A percentile compares a stretch with the other conserved stretches of the same genome.
phyloP scores from a whole-genome alignment of 108 stramenopile genomes.

The Pseudonitzschia pungens region DNA sequence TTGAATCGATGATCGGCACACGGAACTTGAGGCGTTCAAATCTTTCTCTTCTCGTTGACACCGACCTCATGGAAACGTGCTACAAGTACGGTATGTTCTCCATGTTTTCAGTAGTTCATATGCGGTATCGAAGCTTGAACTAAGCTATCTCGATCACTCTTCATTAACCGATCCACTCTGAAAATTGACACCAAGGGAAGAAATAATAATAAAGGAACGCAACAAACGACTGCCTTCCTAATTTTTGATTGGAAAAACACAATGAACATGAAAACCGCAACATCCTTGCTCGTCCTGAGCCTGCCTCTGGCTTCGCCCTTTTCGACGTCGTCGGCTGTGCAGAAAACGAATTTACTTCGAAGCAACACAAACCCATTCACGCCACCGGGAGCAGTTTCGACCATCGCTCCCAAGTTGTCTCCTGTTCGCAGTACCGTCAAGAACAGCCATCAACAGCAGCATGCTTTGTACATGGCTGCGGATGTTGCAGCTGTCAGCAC shows the following conservation, averaged over 20 bases:
- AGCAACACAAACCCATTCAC: neutral
- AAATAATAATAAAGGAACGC: too few relatives aligned
- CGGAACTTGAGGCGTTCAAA: too few relatives aligned
- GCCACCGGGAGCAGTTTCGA: neutral
- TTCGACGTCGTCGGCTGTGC: slow-evolving; percentile 9
- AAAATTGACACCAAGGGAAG: too few relatives aligned
- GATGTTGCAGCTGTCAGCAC: slow-evolving; percentile 31
- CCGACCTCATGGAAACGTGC: too few relatives aligned
- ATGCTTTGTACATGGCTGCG: slow-evolving; percentile 20
- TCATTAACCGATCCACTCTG: too few relatives aligned
- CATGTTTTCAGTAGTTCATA: too few relatives aligned
- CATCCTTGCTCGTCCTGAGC: neutral
- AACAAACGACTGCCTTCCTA: too few relatives aligned
- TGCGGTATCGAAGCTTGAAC: too few relatives aligned
- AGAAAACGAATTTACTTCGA: neutral
- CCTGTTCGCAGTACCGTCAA: neutral
- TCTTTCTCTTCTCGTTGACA: too few relatives aligned
- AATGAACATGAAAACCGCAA: neutral
- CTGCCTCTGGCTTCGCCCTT: slow-evolving; percentile 8
- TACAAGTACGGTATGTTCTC: too few relatives aligned
- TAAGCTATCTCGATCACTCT: too few relatives aligned
- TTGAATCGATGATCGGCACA: too few relatives aligned
- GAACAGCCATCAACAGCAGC: neutral
- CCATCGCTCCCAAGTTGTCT: neutral
- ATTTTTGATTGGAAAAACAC: neutral